Evolutionary conservation across 768 basidiomycete species (phyloP), one percentile per base, ranked within the genome.

Genomic region (Psilocybe sp.): DNA sequence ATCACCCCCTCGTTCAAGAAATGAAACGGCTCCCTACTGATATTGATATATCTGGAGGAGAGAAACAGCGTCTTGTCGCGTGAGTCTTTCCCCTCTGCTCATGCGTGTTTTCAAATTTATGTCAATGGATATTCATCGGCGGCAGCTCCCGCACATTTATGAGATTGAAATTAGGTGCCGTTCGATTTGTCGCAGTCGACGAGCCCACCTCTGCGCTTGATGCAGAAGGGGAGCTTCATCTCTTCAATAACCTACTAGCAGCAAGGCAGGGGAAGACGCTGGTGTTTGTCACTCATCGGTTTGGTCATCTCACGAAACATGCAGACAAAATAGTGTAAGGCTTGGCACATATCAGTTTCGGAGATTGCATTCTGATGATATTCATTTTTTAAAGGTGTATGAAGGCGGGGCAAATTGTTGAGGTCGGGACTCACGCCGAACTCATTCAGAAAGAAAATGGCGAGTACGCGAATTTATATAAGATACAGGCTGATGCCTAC

Each of bases 161-260:
- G 69, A 61, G 72, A 31, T 59, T 67, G 47, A 62, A 61, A 34
- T 69, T 63, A 9, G 62, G 59, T 10, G 57, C 71, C 1, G 67
- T 74, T 18, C 70, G 69, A 28, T 72, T 83, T 13, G 61, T 82
- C n/a, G 69, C 77, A 5, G 69, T 78, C 1, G 82, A 85, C 50
- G 81, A 84, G 57, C 79, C 81, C 0, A 80, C 70, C 19, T 79
- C 79, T 0, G 72, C 78, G 5, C 55, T 83, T 35, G 83, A 84
- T 47, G 71, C 84, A 5, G 60, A 75, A 32, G 74, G 70, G 0
- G 83, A 85, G 59, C 71, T 65, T 12, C 64, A 71, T 1, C 63
- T 83, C 10, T 70, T 81, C 42, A 53, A 69, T 16, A 60, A 63
- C 6, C 58, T 82, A 37, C 63, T 66, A 6, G 53, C 60, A 1